Base-by-base conservation (phyloP, 2,329 filamentous ascomycete genomes). In the Cordyceps farinosa region DNA sequence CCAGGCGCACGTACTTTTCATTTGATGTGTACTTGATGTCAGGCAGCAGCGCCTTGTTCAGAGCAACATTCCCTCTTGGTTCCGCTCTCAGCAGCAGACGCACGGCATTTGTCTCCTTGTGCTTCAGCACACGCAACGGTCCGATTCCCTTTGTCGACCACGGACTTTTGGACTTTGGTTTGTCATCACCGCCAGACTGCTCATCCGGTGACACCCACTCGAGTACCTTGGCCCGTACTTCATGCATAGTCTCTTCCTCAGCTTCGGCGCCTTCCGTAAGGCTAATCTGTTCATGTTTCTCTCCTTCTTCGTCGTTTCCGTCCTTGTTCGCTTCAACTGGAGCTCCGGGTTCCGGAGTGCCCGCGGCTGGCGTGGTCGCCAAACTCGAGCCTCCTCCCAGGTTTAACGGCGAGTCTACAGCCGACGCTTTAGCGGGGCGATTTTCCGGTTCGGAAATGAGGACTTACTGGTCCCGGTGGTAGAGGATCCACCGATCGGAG, bases 71-170 rank as follows among this genome's bases (percentile, higher is more conserved):
- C 17, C 91, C 91, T 66, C 87, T 84, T 0, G 90, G 90, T 67
- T 92, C 89, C n/a, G 86, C 85, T 56, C 91, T 86, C 66, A 93
- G 77, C 27, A 96, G 77, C 52, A 95, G 78, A 47, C 91, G 86
- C 4, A 87, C 83, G 34, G 83, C 81, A 27, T 84, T 85, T 0
- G 87, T 90, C 17, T 82, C 81, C 73, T 90, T 90, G 77, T 94
- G 84, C 75, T 89, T 89, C 65, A 96, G 79, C 15, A 96, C 73
- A 45, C 90, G 87, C 59, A 93, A 77, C 11, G 85, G 83, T 0
- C 92, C 92, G 8, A 91, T 79, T 51, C 91, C 91, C 72, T 89
- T 85, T 0, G 83, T 86, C 36, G 82, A 78, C 90, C 90, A 96
- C 1, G 82, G 80, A 59, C 79, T 84, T 69, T 82, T 80, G n/a